Conservation (phyloP, 179 eudicot species). For the Nepenthes alata region DNA sequence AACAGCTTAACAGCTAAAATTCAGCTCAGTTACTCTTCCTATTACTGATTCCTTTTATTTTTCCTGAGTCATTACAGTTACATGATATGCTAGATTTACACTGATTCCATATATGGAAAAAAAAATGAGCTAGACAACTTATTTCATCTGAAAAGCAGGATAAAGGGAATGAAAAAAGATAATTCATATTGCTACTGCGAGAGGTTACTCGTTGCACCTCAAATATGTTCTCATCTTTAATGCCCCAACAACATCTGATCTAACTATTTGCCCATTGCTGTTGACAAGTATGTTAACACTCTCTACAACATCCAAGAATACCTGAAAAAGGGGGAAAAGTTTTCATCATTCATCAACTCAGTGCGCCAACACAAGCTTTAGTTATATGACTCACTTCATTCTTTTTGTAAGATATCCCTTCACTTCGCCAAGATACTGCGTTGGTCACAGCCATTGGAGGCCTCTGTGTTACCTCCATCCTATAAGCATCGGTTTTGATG, state of each 20-base stretch:
- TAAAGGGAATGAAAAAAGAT: neutral
- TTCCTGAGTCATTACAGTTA: too few species aligned
- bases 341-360: constrained; percentile 3
- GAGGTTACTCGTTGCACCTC: constrained; percentile 32
- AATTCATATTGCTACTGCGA: neutral
- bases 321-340: constrained; percentile 28
- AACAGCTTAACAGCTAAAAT: too few species aligned
- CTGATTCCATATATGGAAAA: too few species aligned
- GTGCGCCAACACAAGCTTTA: constrained; percentile 3
- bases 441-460: constrained; percentile 98
- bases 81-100: too few species aligned
- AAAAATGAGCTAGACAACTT: neutral
- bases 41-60: too few species aligned
- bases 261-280: constrained; percentile 88
- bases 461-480: constrained; percentile 88
- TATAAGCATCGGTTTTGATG: constrained; percentile 92
- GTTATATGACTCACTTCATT: constrained; percentile 47
- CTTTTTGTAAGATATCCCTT: constrained; percentile 75
- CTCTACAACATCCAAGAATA: constrained; percentile 92
- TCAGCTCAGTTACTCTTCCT: too few species aligned
- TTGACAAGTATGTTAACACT: constrained; percentile 95
- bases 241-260: constrained; percentile 96
- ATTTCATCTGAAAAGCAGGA: neutral
- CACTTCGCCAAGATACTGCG: constrained; percentile 98
- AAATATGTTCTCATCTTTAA: constrained; percentile 89